A percentile compares a stretch with the other conserved stretches of the same genome.
phyloP scores from a whole-genome alignment of 176 grass and related monocot species.

The bread wheat (Triticum aestivum) region IWGSC_CS_RefSeq_v2.1 NC_057812.1:646373586-646374085 shows the following conservation, averaged over 20 bases:
- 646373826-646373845: background rate
- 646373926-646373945: no score
- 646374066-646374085: background rate
- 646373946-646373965: background rate
- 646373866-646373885: background rate
- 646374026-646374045: background rate
- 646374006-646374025: background rate
- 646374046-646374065: background rate
- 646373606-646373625: no score
- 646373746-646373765: background rate
- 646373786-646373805: background rate
- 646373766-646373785: background rate
- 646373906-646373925: background rate
- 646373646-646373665: background rate
- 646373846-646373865: background rate
- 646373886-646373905: background rate
- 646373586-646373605: no score
- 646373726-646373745: background rate
- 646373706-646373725: background rate
- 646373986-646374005: background rate
- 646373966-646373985: background rate
- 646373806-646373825: background rate
- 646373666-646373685: background rate
- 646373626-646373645: no score
- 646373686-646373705: background rate